phyloP scores from a whole-genome alignment of 495 filamentous ascomycete genomes.

The Thozetella sp. region DNA sequence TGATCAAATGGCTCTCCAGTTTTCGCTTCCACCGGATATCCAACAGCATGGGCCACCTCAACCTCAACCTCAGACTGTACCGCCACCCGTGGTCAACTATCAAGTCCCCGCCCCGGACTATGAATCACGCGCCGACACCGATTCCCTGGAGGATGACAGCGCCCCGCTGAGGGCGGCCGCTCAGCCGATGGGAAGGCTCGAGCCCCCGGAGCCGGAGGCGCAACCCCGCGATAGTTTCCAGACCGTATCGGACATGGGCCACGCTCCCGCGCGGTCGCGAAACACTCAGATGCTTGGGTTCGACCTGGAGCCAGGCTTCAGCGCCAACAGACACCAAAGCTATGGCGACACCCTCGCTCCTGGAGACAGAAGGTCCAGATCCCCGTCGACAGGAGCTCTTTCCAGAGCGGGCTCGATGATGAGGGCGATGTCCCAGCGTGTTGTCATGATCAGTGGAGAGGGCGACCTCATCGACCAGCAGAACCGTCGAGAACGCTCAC shows the following conservation, averaged over 20 bases:
- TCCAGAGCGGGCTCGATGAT: conserved; percentile 87
- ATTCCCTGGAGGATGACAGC: conserved; percentile 70
- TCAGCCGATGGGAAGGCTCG: conserved; percentile 67
- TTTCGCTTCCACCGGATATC: conserved; percentile 49
- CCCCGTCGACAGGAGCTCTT: conserved; percentile 63
- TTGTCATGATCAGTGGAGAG: conserved; percentile 93
- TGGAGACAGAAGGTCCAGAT: conserved; percentile 54
- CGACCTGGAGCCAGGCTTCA: conserved; percentile 53
- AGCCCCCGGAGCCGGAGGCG: conserved; percentile 48
- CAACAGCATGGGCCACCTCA: conserved; percentile 16
- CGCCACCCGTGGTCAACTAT: conserved; percentile 33
- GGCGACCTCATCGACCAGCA: conserved; percentile 76
- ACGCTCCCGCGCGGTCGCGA: conserved; percentile 35
- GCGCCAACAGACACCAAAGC: conserved; percentile 39
- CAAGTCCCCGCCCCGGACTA: conserved; percentile 45
- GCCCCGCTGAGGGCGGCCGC: conserved; percentile 62
- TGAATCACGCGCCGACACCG: conserved; percentile 52
- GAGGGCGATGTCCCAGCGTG: conserved; percentile 94
- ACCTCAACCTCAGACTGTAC: conserved; percentile 18
- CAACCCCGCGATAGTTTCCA: conserved; percentile 67
- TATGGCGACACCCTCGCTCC: conserved; percentile 51
- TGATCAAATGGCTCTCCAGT: conserved; percentile 46
- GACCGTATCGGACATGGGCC: conserved; percentile 52
- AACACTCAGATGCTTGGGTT: conserved; percentile 46
- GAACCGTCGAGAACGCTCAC: conserved; percentile 66